These are phyloP conservation scores for Achlya hypogyna DNA, from an alignment of 352 stramenopile species.

Conservation along the genomic window DNA sequence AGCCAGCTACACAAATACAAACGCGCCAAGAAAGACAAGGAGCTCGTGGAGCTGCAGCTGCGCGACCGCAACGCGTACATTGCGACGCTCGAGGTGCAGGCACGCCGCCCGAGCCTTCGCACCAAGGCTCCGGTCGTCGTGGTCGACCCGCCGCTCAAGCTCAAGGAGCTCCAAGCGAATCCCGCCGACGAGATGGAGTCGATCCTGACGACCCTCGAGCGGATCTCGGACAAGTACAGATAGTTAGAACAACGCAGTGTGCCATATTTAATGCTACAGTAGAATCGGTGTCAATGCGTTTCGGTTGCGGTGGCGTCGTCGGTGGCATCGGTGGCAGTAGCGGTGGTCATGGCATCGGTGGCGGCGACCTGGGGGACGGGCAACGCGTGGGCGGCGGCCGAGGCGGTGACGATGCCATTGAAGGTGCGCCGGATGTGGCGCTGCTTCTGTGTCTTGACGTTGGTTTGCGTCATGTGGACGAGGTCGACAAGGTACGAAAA, in stretches of 20 bases:
- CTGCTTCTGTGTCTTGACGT: background rate
- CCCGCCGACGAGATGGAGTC: slow-evolving; percentile 15
- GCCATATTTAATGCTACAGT: background rate
- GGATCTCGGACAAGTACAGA: slow-evolving; percentile 16
- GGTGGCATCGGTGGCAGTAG: background rate
- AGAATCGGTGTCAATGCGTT: too few species aligned
- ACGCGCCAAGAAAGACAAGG: background rate
- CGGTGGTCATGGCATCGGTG: background rate
- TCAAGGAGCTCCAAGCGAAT: background rate
- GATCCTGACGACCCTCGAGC: slow-evolving; percentile 15
- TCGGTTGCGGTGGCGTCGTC: too few species aligned
- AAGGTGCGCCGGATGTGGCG: background rate
- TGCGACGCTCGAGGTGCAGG: background rate
- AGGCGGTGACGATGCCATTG: background rate
- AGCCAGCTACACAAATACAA: slow-evolving; percentile 1
- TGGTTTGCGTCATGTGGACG: background rate
- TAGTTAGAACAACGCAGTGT: background rate
- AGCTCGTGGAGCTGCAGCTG: background rate
- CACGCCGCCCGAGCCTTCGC: background rate
- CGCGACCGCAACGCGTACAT: slow-evolving; percentile 11
- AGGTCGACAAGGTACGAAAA: background rate
- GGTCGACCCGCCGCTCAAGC: background rate
- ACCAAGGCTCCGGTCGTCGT: background rate
- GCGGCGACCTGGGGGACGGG: background rate
- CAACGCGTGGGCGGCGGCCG: background rate